Evolutionary conservation across 2,329 filamentous ascomycete species (phyloP), one percentile per base, ranked within the genome.

Genomic region (Stemphylium vesicarium): DNA sequence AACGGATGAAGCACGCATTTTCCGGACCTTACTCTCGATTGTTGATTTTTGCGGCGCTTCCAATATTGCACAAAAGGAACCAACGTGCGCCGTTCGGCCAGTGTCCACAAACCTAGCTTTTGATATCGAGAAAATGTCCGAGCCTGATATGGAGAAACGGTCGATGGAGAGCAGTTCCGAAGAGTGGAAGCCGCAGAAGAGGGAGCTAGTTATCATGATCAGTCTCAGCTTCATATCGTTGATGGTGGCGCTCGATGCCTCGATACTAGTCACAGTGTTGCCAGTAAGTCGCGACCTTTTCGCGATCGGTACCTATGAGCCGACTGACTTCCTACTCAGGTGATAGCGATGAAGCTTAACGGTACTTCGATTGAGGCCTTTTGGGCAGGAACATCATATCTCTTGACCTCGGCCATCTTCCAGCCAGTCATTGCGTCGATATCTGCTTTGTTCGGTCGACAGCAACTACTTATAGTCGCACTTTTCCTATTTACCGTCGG

Each of bases 311-410:
- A 37, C 8, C 48, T 59, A 18, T 24, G 22, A 6, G 22, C 22
- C 22, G 7, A 59, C 9, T 3, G 4, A 7, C 20, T 20, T 35
- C 20, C 6, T 24, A 24, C 4, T 24, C 32, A 72, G 68, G 55
- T 62, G 33, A 69, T 73, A 10, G 60, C 69, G 16, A 51, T 54
- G 13, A 56, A 58, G 4, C 57, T 73, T n/a, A 42, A 64, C 22
- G 68, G 68, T 10, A 62, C 59, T 22, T 59, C 69, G 0, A 55
- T 59, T 18, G 66, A 90, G 72, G 85, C 86, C 0, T 90, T 90
- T 66, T 91, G 88, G 88, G 83, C 86, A 11, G 88, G 88, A 2
- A 90, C 88, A 4, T 85, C 85, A 13, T 91, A 89, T 60, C 77
- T 91, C 4, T 80, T 91, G 4, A 84, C 86, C 3, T 85, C 84